Conservation (phyloP, 164 flowering plant genomes). For the Euptelea pleiosperma region DNA sequence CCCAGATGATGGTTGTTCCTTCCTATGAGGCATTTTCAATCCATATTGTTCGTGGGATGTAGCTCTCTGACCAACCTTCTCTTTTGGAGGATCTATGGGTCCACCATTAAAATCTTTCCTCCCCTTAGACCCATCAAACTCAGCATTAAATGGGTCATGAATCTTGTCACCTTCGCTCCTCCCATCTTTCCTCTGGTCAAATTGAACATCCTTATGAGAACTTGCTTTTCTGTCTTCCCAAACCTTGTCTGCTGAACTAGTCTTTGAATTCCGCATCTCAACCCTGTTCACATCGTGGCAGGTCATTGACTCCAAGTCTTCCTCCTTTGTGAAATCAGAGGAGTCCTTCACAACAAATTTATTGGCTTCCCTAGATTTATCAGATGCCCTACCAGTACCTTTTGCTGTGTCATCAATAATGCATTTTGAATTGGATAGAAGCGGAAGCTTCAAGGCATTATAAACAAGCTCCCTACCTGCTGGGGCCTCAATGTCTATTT, state of each 20-base stretch:
- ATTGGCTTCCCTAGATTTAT: slow-evolving; percentile 18
- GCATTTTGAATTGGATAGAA: slow-evolving; percentile 10
- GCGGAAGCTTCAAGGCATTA: slow-evolving; percentile 17
- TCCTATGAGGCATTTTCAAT: slow-evolving; percentile 12
- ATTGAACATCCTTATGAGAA: slow-evolving; percentile 15
- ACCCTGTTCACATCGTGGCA: slow-evolving; percentile 13
- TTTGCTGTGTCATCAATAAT: slow-evolving; percentile 16
- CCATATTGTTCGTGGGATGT: slow-evolving; percentile 15
- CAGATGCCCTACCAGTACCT: slow-evolving; percentile 13
- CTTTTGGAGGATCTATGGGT: slow-evolving; percentile 13
- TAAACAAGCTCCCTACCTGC: slow-evolving; percentile 22
- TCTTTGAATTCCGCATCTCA: slow-evolving; percentile 28
- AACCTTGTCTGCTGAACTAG: slow-evolving; percentile 20
- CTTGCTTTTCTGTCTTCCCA: slow-evolving; percentile 14
- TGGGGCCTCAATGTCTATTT: slow-evolving; percentile 28
- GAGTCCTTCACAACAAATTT: slow-evolving; percentile 19
- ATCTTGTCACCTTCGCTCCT: slow-evolving; percentile 18
- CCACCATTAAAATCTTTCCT: slow-evolving; percentile 25
- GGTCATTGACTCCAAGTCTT: slow-evolving; percentile 22
- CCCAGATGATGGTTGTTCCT: slow-evolving; percentile 18
- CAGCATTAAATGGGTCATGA: slow-evolving; percentile 14
- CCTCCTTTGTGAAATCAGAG: slow-evolving; percentile 27
- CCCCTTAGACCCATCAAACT: slow-evolving; percentile 16
- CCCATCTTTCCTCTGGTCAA: slow-evolving; percentile 17
- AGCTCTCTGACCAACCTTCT: slow-evolving; percentile 20